These are phyloP conservation scores for Daphne laureola DNA, from an alignment of 441 rosid genomes.

Conservation along the genomic window DNA sequence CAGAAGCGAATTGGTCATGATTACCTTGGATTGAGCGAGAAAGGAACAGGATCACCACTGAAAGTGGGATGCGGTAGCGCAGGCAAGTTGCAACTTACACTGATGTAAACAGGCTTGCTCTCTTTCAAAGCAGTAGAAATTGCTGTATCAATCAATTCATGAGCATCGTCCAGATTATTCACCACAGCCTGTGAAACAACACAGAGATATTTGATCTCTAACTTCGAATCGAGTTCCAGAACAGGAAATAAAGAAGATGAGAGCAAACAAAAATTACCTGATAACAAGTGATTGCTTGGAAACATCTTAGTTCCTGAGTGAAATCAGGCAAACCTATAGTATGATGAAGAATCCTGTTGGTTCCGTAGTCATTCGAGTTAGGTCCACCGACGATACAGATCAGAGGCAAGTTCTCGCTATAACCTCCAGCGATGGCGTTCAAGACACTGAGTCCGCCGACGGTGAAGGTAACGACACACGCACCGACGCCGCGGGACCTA, in stretches of 20 bases:
- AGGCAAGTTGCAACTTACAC: slow-evolving; percentile 23
- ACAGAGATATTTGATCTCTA: neutral
- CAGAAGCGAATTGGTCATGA: neutral
- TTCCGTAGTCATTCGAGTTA: slow-evolving; percentile 15
- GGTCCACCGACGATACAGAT: slow-evolving; percentile 21
- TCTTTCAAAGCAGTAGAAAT: slow-evolving; percentile 24
- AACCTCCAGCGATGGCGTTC: slow-evolving; percentile 21
- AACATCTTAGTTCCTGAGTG: slow-evolving; percentile 18
- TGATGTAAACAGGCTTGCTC: slow-evolving; percentile 32
- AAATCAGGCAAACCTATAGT: slow-evolving; percentile 21
- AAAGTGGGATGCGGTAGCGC: slow-evolving; percentile 24
- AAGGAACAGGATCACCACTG: slow-evolving; percentile 17
- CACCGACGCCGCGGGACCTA: slow-evolving; percentile 14
- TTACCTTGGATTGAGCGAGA: slow-evolving; percentile 18
- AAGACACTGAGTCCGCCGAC: slow-evolving; percentile 21
- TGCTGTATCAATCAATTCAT: slow-evolving; percentile 25
- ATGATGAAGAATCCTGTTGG: slow-evolving; percentile 17
- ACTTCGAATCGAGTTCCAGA: too few relatives aligned
- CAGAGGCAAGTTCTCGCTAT: slow-evolving; percentile 18
- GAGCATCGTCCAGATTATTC: slow-evolving; percentile 30
- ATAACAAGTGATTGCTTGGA: slow-evolving; percentile 18
- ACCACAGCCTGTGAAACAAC: slow-evolving; percentile 21
- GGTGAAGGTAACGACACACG: slow-evolving; percentile 19
- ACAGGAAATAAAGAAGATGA: too few relatives aligned
- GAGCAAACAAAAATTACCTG: slow-evolving; percentile 8